phyloP scores from a whole-genome alignment of 2,329 filamentous ascomycete species.

The Emergomyces pasteurianus region DNA sequence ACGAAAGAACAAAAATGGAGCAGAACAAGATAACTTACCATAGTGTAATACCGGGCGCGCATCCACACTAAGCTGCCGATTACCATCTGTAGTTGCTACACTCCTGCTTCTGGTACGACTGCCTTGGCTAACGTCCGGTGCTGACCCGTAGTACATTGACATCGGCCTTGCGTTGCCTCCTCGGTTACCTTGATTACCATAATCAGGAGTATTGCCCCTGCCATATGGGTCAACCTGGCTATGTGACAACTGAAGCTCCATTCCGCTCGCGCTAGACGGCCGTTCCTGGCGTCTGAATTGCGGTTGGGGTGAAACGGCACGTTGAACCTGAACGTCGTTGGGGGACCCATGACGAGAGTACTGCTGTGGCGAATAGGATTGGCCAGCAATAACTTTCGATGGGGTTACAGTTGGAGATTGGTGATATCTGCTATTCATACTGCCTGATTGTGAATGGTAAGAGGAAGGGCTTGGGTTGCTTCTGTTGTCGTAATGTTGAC shows the following conservation, averaged over 20 bases:
- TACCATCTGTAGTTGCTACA: slow-evolving; percentile 60
- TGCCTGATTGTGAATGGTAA: slow-evolving; percentile 34
- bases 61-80: slow-evolving; percentile 66
- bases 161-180: slow-evolving; percentile 44
- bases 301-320: slow-evolving; percentile 42
- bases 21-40: slow-evolving; percentile 54
- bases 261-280: slow-evolving; percentile 40
- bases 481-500: slow-evolving; percentile 32
- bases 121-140: slow-evolving; percentile 22
- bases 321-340: slow-evolving; percentile 20
- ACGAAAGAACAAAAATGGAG: slow-evolving; percentile 4
- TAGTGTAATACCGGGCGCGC: slow-evolving; percentile 84
- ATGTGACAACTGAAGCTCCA: slow-evolving; percentile 57
- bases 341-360: slow-evolving; percentile 29
- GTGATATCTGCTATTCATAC: slow-evolving; percentile 27
- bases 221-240: slow-evolving; percentile 46
- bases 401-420: slow-evolving; percentile 16
- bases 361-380: slow-evolving; percentile 29
- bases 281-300: slow-evolving; percentile 39
- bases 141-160: slow-evolving; percentile 39
- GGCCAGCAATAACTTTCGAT: slow-evolving; percentile 20
- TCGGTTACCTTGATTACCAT: slow-evolving; percentile 15
- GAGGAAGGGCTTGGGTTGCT: slow-evolving; percentile 33
- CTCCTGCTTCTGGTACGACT: slow-evolving; percentile 62
- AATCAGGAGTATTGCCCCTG: slow-evolving; percentile 22